Conservation (phyloP, 805 yeast species). For the Saccharomyces kudriavzevii region DNA sequence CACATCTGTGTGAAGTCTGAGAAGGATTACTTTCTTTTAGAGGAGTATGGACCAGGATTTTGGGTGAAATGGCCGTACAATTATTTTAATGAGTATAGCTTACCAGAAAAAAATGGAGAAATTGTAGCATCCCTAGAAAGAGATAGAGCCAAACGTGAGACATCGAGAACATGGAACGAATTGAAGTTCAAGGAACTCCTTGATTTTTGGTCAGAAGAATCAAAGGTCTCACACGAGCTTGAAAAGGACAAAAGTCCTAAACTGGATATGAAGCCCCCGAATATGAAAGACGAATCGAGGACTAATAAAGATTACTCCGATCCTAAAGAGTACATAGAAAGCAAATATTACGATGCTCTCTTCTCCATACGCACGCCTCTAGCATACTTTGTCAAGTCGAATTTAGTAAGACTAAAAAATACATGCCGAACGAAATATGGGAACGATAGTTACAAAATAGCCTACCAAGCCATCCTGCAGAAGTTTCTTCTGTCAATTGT, state of each 20-base stretch:
- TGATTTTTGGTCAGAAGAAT: conserved; percentile 8
- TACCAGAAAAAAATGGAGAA: conserved; percentile 1
- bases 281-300: not conserved
- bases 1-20: not conserved
- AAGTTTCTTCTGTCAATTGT: conserved; percentile 31
- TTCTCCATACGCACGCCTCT: conserved; percentile 32
- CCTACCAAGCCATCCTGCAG: conserved; percentile 23
- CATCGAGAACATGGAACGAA: conserved; percentile 4
- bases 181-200: conserved; percentile 8
- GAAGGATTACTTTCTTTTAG: conserved; percentile 8
- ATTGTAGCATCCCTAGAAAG: not conserved
- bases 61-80: conserved; percentile 15
- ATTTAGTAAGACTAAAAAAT: conserved; percentile 38
- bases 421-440: conserved; percentile 31
- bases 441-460: conserved; percentile 2
- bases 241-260: not conserved
- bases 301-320: conserved; percentile 3
- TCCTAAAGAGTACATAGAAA: conserved; percentile 21
- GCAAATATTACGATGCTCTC: conserved; percentile 32
- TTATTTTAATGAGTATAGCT: conserved; percentile 2
- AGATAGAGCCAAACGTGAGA: not conserved
- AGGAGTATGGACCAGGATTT: conserved; percentile 14
- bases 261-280: conserved; percentile 8
- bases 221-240: not conserved
- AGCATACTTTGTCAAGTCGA: conserved; percentile 41